Base-by-base conservation (phyloP, 352 stramenopile genomes). In the Globisporangium barbulae region DNA sequence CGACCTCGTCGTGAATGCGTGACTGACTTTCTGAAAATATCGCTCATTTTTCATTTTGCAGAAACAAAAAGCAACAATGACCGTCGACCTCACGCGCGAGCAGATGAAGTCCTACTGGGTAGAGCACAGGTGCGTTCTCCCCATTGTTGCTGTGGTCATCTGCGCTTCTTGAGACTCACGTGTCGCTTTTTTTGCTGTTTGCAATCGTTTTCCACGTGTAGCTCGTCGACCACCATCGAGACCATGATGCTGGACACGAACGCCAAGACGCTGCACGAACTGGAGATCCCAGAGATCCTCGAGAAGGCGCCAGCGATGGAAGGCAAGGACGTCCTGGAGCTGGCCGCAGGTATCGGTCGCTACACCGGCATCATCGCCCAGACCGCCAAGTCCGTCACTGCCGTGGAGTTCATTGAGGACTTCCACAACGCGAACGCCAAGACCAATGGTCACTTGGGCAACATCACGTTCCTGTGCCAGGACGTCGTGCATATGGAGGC, bases 201-300 rank as follows among this genome's bases (percentile, higher is more conserved):
- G n/a, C 22, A 19, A 10, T 39, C 42, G 3, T 28, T 44, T 33
- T 22, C 19, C 25, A 31, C 15, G 13, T 59, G 13, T 25, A 60
- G 53, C 30, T 53, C 28, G 28, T 59, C 68, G 44, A 85, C 81
- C 37, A 86, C 77, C 35, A 76, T 93, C 41, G 81, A 93, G 69
- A 88, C 81, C 39, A 93, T 93, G 85, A 93, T 93, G 85, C 78
- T 93, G 37, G 85, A 93, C 76, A 74, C 85, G 50, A 91, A 93
- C 66, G 85, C 85, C 65, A 75, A 85, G 65, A 76, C 70, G 56
- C 76, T 93, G 6, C 79, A 90, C 44, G 82, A 91, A 57, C 68
- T 91, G 13, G 85, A 92, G 69, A 79, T 84, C 55, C 85, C 83
- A 3, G 83, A 94, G 70, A 90, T 94, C 64, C 68, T 94, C 59